A percentile compares a stretch with the other conserved stretches of the same genome.
These are phyloP conservation scores for Exophiala lecanii-corni DNA, from an alignment of 2,329 filamentous ascomycete genomes.

Conservation along the genomic window DNA sequence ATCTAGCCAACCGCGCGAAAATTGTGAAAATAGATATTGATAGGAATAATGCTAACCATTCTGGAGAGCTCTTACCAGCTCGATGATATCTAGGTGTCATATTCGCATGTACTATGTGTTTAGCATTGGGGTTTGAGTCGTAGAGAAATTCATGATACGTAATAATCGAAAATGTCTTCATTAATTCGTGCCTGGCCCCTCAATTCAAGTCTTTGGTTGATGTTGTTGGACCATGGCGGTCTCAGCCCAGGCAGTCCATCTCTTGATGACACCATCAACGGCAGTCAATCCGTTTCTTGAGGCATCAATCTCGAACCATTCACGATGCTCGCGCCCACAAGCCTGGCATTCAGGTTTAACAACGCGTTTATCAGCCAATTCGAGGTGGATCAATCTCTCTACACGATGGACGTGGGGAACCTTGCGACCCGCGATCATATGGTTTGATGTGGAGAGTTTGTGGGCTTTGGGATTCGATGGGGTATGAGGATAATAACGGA, in stretches of 20 bases:
- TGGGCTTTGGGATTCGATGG: conserved; percentile 38
- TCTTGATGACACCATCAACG: conserved; percentile 68
- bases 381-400: conserved; percentile 84
- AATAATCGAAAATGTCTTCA: too few relatives aligned
- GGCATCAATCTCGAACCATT: conserved; percentile 92
- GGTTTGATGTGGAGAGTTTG: conserved; percentile 18
- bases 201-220: too few relatives aligned
- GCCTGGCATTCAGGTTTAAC: conserved; percentile 59
- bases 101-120: too few relatives aligned
- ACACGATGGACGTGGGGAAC: conserved; percentile 83
- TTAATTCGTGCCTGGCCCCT: too few relatives aligned
- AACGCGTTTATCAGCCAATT: conserved; percentile 60
- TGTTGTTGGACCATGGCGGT: too few relatives aligned
- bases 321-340: conserved; percentile 80
- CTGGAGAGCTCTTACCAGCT: too few relatives aligned
- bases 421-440: conserved; percentile 47
- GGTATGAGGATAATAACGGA: conserved; percentile 87
- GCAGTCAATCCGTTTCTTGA: conserved; percentile 62
- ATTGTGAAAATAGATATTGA: too few relatives aligned
- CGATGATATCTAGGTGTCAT: too few relatives aligned
- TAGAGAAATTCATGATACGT: too few relatives aligned
- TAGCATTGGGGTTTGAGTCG: too few relatives aligned
- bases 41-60: too few relatives aligned
- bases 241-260: conserved; percentile 85
- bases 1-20: too few relatives aligned